Base-by-base conservation (phyloP, 495 filamentous ascomycete genomes). In the Trypethelium eluteriae region DNA sequence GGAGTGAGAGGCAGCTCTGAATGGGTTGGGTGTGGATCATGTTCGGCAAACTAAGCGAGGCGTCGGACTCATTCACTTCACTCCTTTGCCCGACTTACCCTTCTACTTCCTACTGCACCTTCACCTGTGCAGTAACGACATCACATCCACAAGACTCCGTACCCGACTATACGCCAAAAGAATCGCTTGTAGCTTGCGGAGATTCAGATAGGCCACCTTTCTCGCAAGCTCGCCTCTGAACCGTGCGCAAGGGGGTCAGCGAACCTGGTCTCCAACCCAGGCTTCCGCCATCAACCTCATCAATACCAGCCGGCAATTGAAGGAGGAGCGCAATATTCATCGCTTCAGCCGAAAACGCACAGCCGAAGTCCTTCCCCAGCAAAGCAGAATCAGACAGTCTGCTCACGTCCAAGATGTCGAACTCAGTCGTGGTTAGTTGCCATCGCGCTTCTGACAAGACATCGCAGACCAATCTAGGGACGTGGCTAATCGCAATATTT, bases 361-460 rank as follows among this genome's bases (percentile, higher is more conserved):
- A 53, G 49, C 5, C 49, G 49, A 18, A 11, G 5, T 9, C 32
- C 53, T 4, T 59, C 32, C 7, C 18, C 53, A 35, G 36, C 32
- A 36, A 14, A 4, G 53, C 53, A 5, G 7, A 6, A 36, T 35
- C 3, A 59, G n/a, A 59, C 25, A 3, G 7, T 59, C 53, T 32
- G 53, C 25, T 59, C 53, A 36, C 53, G 5, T 18, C n/a, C 68
- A 71, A 70, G 47, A 88, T 88, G 85, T 85, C 85, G 69, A 87
- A 88, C 77, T 79, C 81, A 74, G 79, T 83, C 75, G 84, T 88
- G 79, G 85, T 88, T 72, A 85, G 85, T 86, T 68, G 71, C 69
- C 65, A 57, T 39, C 32, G 63, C 49, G 18, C 68, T 67, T 67
- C 71, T 72, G 68, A 70, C 68, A 64, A 49, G 34, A 65, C n/a